Base-by-base conservation (phyloP, 345 rosid genomes). In the Aethionema arabicum region DNA sequence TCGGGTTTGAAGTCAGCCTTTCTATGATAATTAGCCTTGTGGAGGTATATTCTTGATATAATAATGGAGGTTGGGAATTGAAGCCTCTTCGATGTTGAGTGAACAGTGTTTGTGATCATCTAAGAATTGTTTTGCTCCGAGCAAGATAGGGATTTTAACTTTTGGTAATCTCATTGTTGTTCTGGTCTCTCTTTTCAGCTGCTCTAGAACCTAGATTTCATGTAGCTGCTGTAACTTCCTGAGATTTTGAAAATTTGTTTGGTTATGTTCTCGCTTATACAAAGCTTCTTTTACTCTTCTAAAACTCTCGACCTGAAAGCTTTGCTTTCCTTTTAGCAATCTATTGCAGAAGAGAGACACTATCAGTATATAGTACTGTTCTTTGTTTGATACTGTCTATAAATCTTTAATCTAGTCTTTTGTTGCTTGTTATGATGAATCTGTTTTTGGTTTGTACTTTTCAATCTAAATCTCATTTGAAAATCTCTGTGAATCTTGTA, bases 401-500 rank as follows among this genome's bases (percentile, higher is more conserved):
- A 32, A 2, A 9, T 31, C 16, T 0, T 14, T 43, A 14, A 13
- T 16, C 33, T 37, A 9, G 33, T 60, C 39, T 52, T 7, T 52
- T 30, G 13, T 32, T 31, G 10, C 11, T 52, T 52, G 21, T 38
- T 30, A 11, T 33, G n/a, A 11, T 33, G n/a, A 29, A 38, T 6
- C 50, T 35, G 56, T 29, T 40, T 11, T 36, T 3, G 4, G 5
- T 36, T n/a, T 9, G 5, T 30, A 38, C 27, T 46, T 6, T 35
- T 46, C 32, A 46, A 4, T 35, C 16, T 35, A 2, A 16, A 33
- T 11, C 50, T 41, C 4, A 11, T 15, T 32, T 0, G 9, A 4
- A 21, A 44, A 14, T 2, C 55, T 8, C 44, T 63, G 7, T 4
- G 8, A 43, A 4, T 43, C 0, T 57, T 67, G 67, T 76, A 86